Conservation (phyloP, 768 basidiomycete genomes). For the Phylloporus arenicola region DNA sequence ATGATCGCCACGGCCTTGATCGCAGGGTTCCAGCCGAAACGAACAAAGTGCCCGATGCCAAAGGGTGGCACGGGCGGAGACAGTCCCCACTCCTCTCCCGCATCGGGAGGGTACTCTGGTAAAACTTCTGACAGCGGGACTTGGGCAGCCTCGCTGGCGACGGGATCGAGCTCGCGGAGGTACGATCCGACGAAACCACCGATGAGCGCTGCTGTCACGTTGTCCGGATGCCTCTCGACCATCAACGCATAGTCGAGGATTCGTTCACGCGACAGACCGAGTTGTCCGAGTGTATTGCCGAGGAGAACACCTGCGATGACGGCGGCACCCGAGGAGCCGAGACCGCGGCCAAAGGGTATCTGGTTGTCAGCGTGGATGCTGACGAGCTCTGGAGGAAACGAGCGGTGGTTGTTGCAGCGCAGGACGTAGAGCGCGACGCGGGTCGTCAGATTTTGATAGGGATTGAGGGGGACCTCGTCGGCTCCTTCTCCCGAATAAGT, state of each 20-base stretch:
- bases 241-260: constrained; percentile 95
- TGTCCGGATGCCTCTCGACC: constrained; percentile 99
- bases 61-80: constrained; percentile 81
- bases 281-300: constrained; percentile 73
- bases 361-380: constrained; percentile 79
- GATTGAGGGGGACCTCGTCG: constrained; percentile 83
- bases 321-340: constrained; percentile 98
- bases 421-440: constrained; percentile 96
- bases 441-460: constrained; percentile 96
- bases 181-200: constrained; percentile 98
- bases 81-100: constrained; percentile 85
- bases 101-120: constrained; percentile 92
- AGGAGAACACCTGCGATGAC: constrained; percentile 95
- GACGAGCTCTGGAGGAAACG: constrained; percentile 68
- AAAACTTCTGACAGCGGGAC: constrained; percentile 95
- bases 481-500: constrained; percentile 87
- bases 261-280: constrained; percentile 63
- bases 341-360: constrained; percentile 95
- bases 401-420: constrained; percentile 72
- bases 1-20: constrained; percentile 94
- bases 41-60: constrained; percentile 92
- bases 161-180: constrained; percentile 79
- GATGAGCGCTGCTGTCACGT: constrained; percentile 94
- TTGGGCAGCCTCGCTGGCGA: constrained; percentile 75
- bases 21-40: constrained; percentile 76